phyloP scores from a whole-genome alignment of 495 filamentous ascomycete species.

The Hypoxylon trugodes region DNA sequence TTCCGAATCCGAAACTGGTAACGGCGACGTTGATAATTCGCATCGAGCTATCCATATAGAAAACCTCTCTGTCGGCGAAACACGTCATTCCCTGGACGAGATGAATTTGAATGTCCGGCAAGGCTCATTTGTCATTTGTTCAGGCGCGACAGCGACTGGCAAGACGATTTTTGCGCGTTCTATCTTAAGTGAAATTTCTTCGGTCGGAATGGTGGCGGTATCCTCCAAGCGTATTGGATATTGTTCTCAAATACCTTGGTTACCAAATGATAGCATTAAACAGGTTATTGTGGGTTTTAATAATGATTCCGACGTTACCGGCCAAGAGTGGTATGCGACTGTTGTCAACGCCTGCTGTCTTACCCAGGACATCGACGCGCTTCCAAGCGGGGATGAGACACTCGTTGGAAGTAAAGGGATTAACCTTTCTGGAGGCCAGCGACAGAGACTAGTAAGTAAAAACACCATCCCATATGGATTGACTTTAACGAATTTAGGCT shows the following conservation, averaged over 20 bases:
- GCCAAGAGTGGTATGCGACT: conserved; percentile 62
- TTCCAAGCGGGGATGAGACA: conserved; percentile 65
- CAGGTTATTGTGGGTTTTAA: conserved; percentile 49
- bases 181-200: conserved; percentile 48
- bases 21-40: background rate
- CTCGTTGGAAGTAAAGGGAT: conserved; percentile 70
- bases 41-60: background rate
- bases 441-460: conserved; percentile 61
- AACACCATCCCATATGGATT: background rate
- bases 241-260: conserved; percentile 47
- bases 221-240: conserved; percentile 35
- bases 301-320: conserved; percentile 32
- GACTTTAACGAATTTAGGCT: conserved; percentile 31
- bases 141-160: conserved; percentile 52
- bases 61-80: conserved; percentile 7
- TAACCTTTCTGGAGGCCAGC: conserved; percentile 73
- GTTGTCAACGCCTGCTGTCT: conserved; percentile 69
- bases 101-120: conserved; percentile 27
- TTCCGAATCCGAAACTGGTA: background rate
- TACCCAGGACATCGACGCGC: conserved; percentile 61
- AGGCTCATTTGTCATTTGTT: conserved; percentile 35
- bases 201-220: conserved; percentile 36
- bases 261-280: conserved; percentile 51
- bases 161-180: conserved; percentile 51
- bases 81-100: conserved; percentile 22